A percentile compares a stretch with the other conserved stretches of the same genome.
These are phyloP conservation scores for Giardia duodenalis DNA, from an alignment of 208 protist species.

Conservation along the genomic window DNA sequence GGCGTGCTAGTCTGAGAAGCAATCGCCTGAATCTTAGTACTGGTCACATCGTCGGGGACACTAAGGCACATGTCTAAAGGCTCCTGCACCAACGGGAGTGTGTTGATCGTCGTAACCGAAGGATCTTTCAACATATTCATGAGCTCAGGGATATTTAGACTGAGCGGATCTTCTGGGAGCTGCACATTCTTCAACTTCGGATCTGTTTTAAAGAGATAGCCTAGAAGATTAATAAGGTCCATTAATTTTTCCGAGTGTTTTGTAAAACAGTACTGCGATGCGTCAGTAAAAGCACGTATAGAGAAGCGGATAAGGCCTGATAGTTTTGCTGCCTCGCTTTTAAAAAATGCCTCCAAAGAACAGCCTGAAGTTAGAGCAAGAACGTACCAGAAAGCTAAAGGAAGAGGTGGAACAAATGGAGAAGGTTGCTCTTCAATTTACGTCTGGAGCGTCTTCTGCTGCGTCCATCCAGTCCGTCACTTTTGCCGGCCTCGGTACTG, in stretches of 20 bases:
- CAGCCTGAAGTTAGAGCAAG: neutral
- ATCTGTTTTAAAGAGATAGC: neutral
- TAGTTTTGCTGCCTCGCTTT: too few relatives aligned
- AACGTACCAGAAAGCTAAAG: neutral
- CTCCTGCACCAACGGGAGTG: neutral
- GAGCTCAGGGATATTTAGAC: neutral
- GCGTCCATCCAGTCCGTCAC: neutral
- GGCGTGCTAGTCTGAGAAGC: too few relatives aligned
- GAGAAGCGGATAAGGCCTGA: too few relatives aligned
- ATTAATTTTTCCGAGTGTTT: neutral
- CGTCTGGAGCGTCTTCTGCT: neutral
- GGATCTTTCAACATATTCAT: neutral
- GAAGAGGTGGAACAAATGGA: neutral
- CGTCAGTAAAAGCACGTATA: neutral
- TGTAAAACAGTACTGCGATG: neutral
- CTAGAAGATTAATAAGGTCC: neutral
- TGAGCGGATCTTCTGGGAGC: neutral
- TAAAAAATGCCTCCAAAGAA: too few relatives aligned
- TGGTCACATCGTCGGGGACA: too few relatives aligned
- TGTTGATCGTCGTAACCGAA: neutral
- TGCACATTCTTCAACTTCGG: neutral
- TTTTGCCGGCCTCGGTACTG: neutral
- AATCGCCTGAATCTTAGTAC: too few relatives aligned
- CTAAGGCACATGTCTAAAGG: too few relatives aligned
- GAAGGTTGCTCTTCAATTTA: neutral